A percentile compares a stretch with the other conserved stretches of the same genome.
Conservation (phyloP, 2,329 filamentous ascomycete species). For the Apiospora marii region DNA sequence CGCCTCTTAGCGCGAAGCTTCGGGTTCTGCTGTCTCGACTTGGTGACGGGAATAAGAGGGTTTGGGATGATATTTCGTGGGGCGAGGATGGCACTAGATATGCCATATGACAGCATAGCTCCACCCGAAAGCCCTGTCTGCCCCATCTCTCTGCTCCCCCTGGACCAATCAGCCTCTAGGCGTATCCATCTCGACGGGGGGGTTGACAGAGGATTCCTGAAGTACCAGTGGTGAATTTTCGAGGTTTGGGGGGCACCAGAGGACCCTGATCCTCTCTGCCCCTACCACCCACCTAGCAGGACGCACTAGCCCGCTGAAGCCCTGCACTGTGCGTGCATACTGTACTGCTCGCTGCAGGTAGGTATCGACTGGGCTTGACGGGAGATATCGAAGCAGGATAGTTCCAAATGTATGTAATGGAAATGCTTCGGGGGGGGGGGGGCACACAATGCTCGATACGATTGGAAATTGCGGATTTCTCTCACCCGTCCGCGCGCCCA, state of each 20-base stretch:
- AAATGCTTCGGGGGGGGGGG: not conserved
- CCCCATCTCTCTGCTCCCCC: not conserved
- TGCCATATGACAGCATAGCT: conserved; percentile 25
- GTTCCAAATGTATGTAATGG: conserved; percentile 5
- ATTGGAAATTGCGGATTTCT: conserved; percentile 19
- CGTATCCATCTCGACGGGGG: conserved; percentile 16
- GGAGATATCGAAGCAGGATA: not conserved
- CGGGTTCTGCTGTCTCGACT: conserved; percentile 24
- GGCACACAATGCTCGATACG: not conserved
- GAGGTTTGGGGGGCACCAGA: conserved; percentile 5
- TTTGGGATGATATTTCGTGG: conserved; percentile 10
- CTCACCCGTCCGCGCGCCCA: not conserved
- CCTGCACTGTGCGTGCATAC: conserved; percentile 8
- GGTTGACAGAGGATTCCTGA: conserved; percentile 6
- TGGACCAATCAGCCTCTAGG: not conserved
- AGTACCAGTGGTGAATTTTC: not conserved
- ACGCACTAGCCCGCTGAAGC: not conserved
- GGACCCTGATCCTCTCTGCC: conserved; percentile 21
- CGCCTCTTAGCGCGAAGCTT: conserved; percentile 27
- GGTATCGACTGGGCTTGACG: not conserved
- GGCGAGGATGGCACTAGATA: conserved; percentile 7
- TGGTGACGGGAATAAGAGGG: conserved; percentile 27
- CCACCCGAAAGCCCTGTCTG: not conserved
- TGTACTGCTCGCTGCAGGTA: not conserved
- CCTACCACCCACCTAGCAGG: not conserved